Evolutionary conservation across 2,329 filamentous ascomycete species (phyloP).

Genomic region (Clonostachys rhizophaga): DNA sequence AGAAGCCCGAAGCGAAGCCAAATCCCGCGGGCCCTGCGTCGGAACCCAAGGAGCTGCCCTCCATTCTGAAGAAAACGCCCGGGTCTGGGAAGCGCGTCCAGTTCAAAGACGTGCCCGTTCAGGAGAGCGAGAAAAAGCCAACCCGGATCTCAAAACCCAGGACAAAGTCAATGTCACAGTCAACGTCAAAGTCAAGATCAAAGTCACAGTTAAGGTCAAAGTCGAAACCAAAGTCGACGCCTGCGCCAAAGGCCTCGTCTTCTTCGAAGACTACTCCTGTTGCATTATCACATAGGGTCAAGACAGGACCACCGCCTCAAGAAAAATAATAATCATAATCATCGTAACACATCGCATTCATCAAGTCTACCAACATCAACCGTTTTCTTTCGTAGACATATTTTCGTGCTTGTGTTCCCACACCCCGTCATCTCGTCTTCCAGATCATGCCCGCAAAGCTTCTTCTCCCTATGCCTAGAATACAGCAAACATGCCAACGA

Average conservation of each 20-base stretch:
- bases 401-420: neutral
- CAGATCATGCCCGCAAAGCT: neutral
- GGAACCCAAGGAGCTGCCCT: too few species aligned
- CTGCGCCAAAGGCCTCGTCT: too few species aligned
- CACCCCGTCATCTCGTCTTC: neutral
- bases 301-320: neutral
- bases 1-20: neutral
- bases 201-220: neutral
- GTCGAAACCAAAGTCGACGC: neutral
- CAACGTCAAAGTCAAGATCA: neutral
- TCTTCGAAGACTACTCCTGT: too few species aligned
- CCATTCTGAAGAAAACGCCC: too few species aligned
- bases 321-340: slow-evolving; percentile 5
- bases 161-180: neutral
- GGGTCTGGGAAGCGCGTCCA: too few species aligned
- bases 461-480: neutral
- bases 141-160: neutral
- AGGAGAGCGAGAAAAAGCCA: too few species aligned
- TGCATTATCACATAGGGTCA: neutral
- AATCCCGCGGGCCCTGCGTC: neutral
- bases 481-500: neutral
- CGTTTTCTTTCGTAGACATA: slow-evolving; percentile 8
- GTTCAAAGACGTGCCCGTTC: too few species aligned
- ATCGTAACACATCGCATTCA: slow-evolving; percentile 13
- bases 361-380: neutral